These are phyloP conservation scores for Pulveroboletus sp. DNA, from an alignment of 768 basidiomycete genomes.

Conservation along the genomic window DNA sequence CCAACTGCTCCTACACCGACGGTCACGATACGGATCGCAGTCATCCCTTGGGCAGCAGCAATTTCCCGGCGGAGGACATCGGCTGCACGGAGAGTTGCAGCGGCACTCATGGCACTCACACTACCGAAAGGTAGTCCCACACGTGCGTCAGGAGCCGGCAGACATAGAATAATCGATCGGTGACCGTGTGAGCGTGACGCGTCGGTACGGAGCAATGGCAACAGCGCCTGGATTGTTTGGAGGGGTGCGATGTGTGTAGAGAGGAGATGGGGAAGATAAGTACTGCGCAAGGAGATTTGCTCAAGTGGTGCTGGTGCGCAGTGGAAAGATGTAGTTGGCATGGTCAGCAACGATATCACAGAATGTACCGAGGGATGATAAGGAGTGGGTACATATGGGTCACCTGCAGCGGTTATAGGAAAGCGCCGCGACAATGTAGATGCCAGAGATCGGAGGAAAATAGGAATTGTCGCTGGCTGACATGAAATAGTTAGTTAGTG, in stretches of 20 bases:
- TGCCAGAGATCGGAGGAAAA: conserved; percentile 76
- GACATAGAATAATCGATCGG: conserved; percentile 60
- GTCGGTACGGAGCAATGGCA: conserved; percentile 72
- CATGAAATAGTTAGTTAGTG: conserved; percentile 5
- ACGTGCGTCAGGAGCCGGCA: conserved; percentile 67
- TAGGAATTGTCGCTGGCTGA: conserved; percentile 65
- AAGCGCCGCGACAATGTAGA: conserved; percentile 79
- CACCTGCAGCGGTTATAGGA: conserved; percentile 72
- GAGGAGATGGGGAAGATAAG: conserved; percentile 67
- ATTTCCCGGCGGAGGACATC: conserved; percentile 76
- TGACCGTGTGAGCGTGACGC: conserved; percentile 45
- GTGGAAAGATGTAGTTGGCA: conserved; percentile 38
- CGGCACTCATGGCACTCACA: conserved; percentile 72
- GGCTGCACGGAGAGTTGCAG: conserved; percentile 62
- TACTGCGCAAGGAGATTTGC: conserved; percentile 55
- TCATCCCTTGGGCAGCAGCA: conserved; percentile 62
- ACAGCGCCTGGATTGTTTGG: conserved; percentile 67
- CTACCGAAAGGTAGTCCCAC: conserved; percentile 66
- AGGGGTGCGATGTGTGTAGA: conserved; percentile 75
- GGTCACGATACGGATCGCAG: conserved; percentile 46
- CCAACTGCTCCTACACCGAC: conserved; percentile 67
- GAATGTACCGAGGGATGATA: conserved; percentile 71
- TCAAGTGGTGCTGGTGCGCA: conserved; percentile 58
- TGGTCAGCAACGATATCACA: conserved; percentile 68
- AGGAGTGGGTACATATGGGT: conserved; percentile 68